Base-by-base conservation (phyloP, 768 basidiomycete species). In the Steccherinum ochraceum region DNA sequence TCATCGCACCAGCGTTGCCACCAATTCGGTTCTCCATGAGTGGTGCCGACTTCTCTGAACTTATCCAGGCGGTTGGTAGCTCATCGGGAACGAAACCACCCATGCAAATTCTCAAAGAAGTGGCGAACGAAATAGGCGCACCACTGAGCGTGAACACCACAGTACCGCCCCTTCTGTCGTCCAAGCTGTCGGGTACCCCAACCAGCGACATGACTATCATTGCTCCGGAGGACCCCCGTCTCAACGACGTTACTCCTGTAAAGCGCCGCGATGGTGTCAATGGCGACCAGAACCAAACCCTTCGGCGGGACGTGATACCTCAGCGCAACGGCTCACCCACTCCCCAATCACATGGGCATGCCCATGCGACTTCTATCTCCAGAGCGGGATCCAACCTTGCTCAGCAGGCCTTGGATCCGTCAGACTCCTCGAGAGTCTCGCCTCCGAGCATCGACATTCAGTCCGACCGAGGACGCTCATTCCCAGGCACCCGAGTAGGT, bases 21-120 rank as follows among this genome's bases (percentile, higher is more conserved):
- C 90, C 90, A 0, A 93, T 95, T 60, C 82, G 89, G n/a, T 86
- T 95, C 65, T 94, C 93, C 13, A 77, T 95, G 70, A 86, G 81
- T 52, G 78, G 83, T 43, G 72, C 81, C 0, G 93, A 95, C 64
- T 93, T 97, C 61, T 80, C 83, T 0, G 86, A 87, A 52, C 66
- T 89, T 16, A 74, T 89, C 46, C 79, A 68, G 57, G 78, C 79
- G 25, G 78, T 82, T 4, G 78, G 76, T 30, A 78, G 77, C 21
- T 71, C 73, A 10, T 68, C 78, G 10, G 42, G 44, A 13, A 60
- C 80, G 45, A 74, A 76, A 39, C 69, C 72, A 43, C 65, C 84
- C 27, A 69, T 75, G 4, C 73, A 74, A 48, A 62, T 77, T 10
- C 62, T 72, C 2, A 72, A 75, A 46, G 41, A 43, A 19, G 41